Base-by-base conservation (phyloP, 2,329 filamentous ascomycete genomes). In the Cercospora sp. region DNA sequence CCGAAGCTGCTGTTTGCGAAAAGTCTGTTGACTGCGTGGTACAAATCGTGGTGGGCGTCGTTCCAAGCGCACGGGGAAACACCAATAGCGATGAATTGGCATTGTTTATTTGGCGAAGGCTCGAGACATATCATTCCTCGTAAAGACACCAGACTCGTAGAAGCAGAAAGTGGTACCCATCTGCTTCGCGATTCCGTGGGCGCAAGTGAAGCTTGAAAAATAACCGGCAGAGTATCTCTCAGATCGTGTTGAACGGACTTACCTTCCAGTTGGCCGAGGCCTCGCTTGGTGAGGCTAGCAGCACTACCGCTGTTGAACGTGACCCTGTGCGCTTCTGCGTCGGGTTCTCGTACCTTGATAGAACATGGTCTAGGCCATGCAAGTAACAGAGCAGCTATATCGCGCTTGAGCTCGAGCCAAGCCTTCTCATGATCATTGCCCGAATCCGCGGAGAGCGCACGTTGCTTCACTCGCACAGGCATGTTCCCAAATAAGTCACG, bases 401-500 rank as follows among this genome's bases (percentile, higher is more conserved):
- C 80, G 61, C 82, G 84, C 69, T 87, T 85, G 16, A 97, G 80
- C 0, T 79, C 79, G 30, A 88, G 85, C 88, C 91, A 94, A 63
- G 91, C 85, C 71, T 85, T 90, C 21, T 85, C 84, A 3, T 85
- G 79, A 59, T 89, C 82, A 26, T 82, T 76, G 10, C 67, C 83
- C 72, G 72, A 83, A 84, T 74, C 87, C 82, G 45, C 84, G 78
- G 71, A 80, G 3, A 88, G 73, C 0, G 87, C 87, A 70, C 93
- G 87, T 73, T 93, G 91, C 77, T 95, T 97, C 28, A 96, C 90
- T 13, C 94, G 89, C 12, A 97, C 94, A 0, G 94, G 93, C 87
- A 97, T 92, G 67, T 89, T 91, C 0, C 94, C 93, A 79, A 97
- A 98, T 0, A 97, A 82, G 77, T 97, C 90, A 66, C 89, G 87